Percentiles rank a stretch among this genome's conserved stretches.
phyloP scores from a whole-genome alignment of 2,329 filamentous ascomycete genomes.

The Falciphora oryzae region DNA sequence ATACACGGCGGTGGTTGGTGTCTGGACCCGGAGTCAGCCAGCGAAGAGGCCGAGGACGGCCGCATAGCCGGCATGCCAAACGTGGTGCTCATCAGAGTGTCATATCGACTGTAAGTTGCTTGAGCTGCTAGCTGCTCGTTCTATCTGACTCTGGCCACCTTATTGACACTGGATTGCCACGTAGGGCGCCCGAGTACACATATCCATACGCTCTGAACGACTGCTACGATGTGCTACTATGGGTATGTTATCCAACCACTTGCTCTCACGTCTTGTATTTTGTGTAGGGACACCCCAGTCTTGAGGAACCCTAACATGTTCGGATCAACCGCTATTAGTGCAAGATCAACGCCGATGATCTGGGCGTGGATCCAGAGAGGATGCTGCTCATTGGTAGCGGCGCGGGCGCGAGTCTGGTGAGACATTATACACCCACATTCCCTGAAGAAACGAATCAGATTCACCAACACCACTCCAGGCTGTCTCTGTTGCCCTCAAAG shows the following conservation, averaged over 20 bases:
- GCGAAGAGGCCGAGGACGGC: conserved; percentile 30
- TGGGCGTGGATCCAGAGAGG: conserved; percentile 26
- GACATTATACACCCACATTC: conserved; percentile 5
- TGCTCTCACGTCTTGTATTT: conserved; percentile 18
- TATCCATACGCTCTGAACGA: conserved; percentile 45
- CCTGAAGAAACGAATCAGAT: background rate
- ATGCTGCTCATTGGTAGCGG: conserved; percentile 44
- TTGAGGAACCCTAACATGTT: too few relatives aligned
- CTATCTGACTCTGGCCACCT: background rate
- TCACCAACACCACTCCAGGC: conserved; percentile 18
- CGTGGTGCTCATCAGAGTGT: conserved; percentile 31
- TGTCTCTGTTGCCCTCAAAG: conserved; percentile 23
- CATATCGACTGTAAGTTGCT: conserved; percentile 28
- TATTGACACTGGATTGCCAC: background rate
- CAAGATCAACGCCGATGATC: conserved; percentile 37
- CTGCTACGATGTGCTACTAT: conserved; percentile 41
- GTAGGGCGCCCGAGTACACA: conserved; percentile 43
- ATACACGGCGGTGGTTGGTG: conserved; percentile 31
- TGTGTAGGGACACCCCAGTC: too few relatives aligned
- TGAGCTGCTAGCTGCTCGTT: background rate
- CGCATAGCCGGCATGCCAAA: conserved; percentile 26
- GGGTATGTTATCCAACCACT: conserved; percentile 21
- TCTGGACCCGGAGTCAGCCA: conserved; percentile 25
- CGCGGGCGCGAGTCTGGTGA: conserved; percentile 41
- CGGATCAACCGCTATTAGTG: conserved; percentile 32